Percentiles rank a stretch among this genome's conserved stretches.
Conservation (phyloP, 2,329 filamentous ascomycete species). For the Microascus cirrosus region DNA sequence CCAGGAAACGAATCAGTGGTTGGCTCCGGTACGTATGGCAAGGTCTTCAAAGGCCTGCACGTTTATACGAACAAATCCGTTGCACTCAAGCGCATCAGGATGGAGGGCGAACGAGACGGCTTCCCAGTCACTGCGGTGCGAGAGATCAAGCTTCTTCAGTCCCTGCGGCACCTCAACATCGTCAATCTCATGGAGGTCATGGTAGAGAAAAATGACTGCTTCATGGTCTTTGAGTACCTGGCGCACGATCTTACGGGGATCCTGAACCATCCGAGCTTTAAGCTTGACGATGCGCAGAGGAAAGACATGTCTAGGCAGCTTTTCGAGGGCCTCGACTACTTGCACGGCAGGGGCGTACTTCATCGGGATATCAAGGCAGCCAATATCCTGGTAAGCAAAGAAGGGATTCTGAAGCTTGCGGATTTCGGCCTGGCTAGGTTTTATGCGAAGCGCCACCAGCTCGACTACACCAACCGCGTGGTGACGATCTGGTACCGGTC, state of each 20-base stretch:
- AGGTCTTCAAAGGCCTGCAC: conserved; percentile 88
- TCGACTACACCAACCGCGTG: conserved; percentile 96
- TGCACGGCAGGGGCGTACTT: conserved; percentile 85
- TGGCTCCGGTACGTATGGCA: conserved; percentile 89
- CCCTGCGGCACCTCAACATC: conserved; percentile 70
- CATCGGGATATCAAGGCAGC: conserved; percentile 98
- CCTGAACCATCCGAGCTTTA: conserved; percentile 88
- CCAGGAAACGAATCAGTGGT: conserved; percentile 96
- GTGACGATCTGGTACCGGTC: conserved; percentile 98
- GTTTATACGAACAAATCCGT: conserved; percentile 81
- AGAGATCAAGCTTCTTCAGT: conserved; percentile 87
- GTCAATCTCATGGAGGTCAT: conserved; percentile 83
- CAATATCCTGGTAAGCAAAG: conserved; percentile 88
- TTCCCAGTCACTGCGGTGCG: conserved; percentile 86
- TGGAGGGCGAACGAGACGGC: conserved; percentile 86
- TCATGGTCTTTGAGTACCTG: conserved; percentile 98
- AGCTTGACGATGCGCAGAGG: conserved; percentile 72
- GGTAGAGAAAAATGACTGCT: conserved; percentile 98
- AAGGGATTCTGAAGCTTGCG: conserved; percentile 80
- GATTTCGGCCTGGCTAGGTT: conserved; percentile 96
- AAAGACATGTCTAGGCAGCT: conserved; percentile 89
- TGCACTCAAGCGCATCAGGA: conserved; percentile 81
- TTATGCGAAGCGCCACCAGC: conserved; percentile 81
- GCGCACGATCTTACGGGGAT: conserved; percentile 92
- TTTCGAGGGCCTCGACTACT: conserved; percentile 87